phyloP scores from a whole-genome alignment of 129 eudicot genomes.

The Tagetes patula region DNA sequence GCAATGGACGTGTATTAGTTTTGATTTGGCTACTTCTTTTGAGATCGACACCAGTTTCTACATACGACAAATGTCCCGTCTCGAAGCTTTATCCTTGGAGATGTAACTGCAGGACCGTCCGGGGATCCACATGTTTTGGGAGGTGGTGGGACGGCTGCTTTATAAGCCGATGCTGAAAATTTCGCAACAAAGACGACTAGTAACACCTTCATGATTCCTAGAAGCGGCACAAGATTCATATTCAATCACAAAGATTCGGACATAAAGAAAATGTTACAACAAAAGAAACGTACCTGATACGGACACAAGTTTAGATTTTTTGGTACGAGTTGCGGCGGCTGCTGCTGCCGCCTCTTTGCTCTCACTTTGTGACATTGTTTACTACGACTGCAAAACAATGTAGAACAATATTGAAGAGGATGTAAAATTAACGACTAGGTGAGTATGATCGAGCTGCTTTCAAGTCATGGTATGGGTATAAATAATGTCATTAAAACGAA shows the following conservation, averaged over 20 bases:
- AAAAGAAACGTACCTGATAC: not conserved
- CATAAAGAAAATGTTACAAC: no score
- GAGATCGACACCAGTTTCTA: slow-evolving; percentile 68
- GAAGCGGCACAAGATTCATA: not conserved
- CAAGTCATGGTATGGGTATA: not conserved
- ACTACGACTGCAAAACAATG: not conserved
- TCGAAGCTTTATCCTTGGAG: slow-evolving; percentile 60
- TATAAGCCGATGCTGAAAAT: slow-evolving; percentile 56
- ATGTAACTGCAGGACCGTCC: slow-evolving; percentile 64
- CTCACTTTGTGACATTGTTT: not conserved
- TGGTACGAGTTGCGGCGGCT: not conserved
- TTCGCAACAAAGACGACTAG: slow-evolving; percentile 45
- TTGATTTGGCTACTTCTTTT: slow-evolving; percentile 58
- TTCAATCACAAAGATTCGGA: not conserved
- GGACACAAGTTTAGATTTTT: not conserved
- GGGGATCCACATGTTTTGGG: slow-evolving; percentile 58
- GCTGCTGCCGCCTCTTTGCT: no score
- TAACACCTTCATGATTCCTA: not conserved
- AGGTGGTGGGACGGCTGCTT: slow-evolving; percentile 61
- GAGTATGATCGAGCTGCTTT: not conserved
- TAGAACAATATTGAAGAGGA: not conserved
- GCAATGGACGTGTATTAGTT: slow-evolving; percentile 67
- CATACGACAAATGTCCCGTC: slow-evolving; percentile 79
- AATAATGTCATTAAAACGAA: not conserved
- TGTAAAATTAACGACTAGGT: not conserved